Base-by-base conservation (phyloP, 805 yeast genomes). In the Lipomyces kockii region DNA sequence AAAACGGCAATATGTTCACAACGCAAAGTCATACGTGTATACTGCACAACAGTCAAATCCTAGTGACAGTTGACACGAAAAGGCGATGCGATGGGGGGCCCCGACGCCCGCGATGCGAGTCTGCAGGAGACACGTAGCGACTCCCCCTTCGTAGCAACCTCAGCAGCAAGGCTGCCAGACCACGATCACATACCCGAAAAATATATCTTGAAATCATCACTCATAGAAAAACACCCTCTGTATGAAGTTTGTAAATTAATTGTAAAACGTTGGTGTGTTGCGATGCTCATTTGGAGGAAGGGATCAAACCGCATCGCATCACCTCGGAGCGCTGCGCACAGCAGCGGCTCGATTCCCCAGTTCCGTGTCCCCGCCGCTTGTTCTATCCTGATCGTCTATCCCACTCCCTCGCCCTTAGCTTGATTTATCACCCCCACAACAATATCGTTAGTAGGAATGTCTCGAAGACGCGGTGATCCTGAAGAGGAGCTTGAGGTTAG, bases 401-500 rank as follows among this genome's bases (percentile, higher is more conserved):
- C 49, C 49, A 17, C 22, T 5, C 20, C 49, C 20, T 43, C 49
- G 22, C 20, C 1, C 20, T 43, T 43, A 17, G 9, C 22, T n/a
- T 17, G 49, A 43, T 43, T 14, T 43, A 43, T 43, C 8, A n/a
- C 25, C 9, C 22, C 49, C 49, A 17, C 22, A 43, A 7, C 49
- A n/a, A n/a, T 43, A 17, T 43, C 49, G n/a, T n/a, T 17, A n/a
- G 8, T 43, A 17, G 22, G 8, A 58, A 65, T 67, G 60, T 66
- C 71, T n/a, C 64, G 71, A 49, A 58, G 72, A 46, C 63, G 72
- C 43, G 72, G 57, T 20, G 71, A 67, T 43, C 72, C 72, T 34
- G 72, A 69, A 32, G 72, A 69, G 57, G 72, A 66, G 62, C 68
- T 69, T 46, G 66, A 63, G 72, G 72, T 69, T 29, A 32, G 65